Percentiles rank a stretch among this genome's conserved stretches.
phyloP scores from a whole-genome alignment of 1,284 basidiomycete genomes.

The Apiotrichum veenhuisii region DNA sequence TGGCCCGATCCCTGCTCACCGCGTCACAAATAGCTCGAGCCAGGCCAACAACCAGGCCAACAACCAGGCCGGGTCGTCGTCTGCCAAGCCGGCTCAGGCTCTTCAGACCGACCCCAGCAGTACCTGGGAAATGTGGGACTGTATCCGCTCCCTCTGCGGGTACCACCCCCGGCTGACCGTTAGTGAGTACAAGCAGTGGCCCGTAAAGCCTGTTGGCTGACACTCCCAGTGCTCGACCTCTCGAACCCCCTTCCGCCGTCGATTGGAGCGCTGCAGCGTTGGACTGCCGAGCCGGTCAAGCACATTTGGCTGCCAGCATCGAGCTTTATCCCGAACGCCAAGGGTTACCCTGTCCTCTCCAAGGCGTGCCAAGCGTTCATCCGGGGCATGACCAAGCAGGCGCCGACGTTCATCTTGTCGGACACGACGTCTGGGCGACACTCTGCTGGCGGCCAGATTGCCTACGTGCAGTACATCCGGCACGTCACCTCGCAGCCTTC shows the following conservation, averaged over 20 bases:
- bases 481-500: slow-evolving; percentile 67
- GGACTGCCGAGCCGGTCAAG: slow-evolving; percentile 87
- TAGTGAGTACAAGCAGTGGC: slow-evolving; percentile 62
- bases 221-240: slow-evolving; percentile 77
- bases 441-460: slow-evolving; percentile 71
- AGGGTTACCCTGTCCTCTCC: slow-evolving; percentile 93
- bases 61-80: too few species aligned
- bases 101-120: slow-evolving; percentile 60
- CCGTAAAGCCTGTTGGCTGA: too few species aligned
- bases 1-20: slow-evolving; percentile 4
- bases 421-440: slow-evolving; percentile 64
- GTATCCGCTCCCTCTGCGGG: slow-evolving; percentile 80
- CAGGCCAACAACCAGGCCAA: slow-evolving; percentile 35
- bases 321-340: slow-evolving; percentile 90
- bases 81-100: not conserved
- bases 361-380: slow-evolving; percentile 88
- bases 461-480: slow-evolving; percentile 85
- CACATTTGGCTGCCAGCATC: slow-evolving; percentile 84
- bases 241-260: slow-evolving; percentile 76
- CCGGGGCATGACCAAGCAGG: slow-evolving; percentile 78
- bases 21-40: slow-evolving; percentile 14
- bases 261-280: slow-evolving; percentile 68
- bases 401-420: slow-evolving; percentile 75
- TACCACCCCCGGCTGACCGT: slow-evolving; percentile 78
- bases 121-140: slow-evolving; percentile 98